These are phyloP conservation scores for Candida pseudoviswanathii DNA, from an alignment of 1,139 yeast genomes.

Conservation along the genomic window DNA sequence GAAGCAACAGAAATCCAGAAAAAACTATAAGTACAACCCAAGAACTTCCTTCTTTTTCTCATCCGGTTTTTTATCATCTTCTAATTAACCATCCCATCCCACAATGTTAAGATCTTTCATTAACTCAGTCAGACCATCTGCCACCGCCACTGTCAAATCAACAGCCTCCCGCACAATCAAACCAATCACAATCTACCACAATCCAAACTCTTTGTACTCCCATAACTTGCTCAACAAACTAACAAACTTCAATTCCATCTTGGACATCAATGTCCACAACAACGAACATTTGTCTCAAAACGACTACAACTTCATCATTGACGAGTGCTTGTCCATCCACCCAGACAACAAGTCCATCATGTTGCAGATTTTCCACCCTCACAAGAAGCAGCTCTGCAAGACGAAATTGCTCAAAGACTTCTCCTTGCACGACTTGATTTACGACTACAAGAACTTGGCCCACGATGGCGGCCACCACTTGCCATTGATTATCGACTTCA, in stretches of 20 bases:
- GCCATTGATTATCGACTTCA: constrained; percentile 63
- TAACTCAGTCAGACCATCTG: background rate
- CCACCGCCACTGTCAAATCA: background rate
- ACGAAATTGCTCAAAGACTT: constrained; percentile 16
- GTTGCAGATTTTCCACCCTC: constrained; percentile 23
- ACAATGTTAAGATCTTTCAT: background rate
- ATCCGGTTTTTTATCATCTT: background rate
- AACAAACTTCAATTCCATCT: constrained; percentile 5
- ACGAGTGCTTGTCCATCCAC: constrained; percentile 43
- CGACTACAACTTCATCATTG: constrained; percentile 38
- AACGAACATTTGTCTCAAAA: constrained; percentile 28
- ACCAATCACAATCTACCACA: constrained; percentile 36
- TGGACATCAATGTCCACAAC: constrained; percentile 23
- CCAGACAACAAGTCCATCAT: constrained; percentile 44
- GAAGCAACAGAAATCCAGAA: too few relatives aligned
- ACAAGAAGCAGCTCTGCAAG: constrained; percentile 8
- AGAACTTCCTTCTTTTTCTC: background rate
- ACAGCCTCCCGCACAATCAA: constrained; percentile 1
- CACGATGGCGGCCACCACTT: background rate
- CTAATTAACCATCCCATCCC: background rate
- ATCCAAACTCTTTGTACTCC: constrained; percentile 29
- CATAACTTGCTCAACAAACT: constrained; percentile 28
- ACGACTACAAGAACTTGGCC: constrained; percentile 15
- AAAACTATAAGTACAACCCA: background rate
- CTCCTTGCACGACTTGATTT: constrained; percentile 14